Base-by-base conservation (phyloP, 352 stramenopile species). In the Globisporangium irregulare region DNA sequence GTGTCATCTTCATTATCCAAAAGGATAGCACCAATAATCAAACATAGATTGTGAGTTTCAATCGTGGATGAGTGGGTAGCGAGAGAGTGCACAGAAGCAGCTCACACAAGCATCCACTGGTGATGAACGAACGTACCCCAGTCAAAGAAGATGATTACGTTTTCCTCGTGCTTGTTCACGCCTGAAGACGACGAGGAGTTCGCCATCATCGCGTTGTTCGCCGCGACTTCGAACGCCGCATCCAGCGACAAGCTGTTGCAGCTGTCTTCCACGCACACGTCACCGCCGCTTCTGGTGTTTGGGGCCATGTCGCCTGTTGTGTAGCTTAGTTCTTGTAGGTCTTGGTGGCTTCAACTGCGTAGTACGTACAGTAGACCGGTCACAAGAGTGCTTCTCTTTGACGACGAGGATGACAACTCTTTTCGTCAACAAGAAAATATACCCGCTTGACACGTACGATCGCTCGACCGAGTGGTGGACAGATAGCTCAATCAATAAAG, bases 101-200 rank as follows among this genome's bases (percentile, higher is more conserved):
- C 15, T 51, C 43, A 22, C 38, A n/a, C 18, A 50, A 51, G 43
- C 18, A 51, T 22, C 43, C 43, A 51, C 18, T 24, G 8, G 2
- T 12, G 29, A 46, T 38, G 15, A 46, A 32, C 24, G 6, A 53
- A 67, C 80, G 72, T 82, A 94, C 86, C 86, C 86, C 86, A 94
- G 69, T 94, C 86, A 66, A 94, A 91, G 74, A 94, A 93, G 73
- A 94, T 89, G 71, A 94, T 77, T 7, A 83, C 78, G 64, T 90
- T 73, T 32, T 89, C 79, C 66, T 82, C 78, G 55, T 90, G 79
- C 68, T 60, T 72, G 62, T 18, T 76, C 25, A 53, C 36, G 12
- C 62, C 66, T 14, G 65, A 50, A 60, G 73, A 54, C 22, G 77
- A 62, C 46, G 73, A 74, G 9, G n/a, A 15, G 32, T 62, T 62